phyloP scores from a whole-genome alignment of 2,329 filamentous ascomycete genomes.

The Xylaria sp. region DNA sequence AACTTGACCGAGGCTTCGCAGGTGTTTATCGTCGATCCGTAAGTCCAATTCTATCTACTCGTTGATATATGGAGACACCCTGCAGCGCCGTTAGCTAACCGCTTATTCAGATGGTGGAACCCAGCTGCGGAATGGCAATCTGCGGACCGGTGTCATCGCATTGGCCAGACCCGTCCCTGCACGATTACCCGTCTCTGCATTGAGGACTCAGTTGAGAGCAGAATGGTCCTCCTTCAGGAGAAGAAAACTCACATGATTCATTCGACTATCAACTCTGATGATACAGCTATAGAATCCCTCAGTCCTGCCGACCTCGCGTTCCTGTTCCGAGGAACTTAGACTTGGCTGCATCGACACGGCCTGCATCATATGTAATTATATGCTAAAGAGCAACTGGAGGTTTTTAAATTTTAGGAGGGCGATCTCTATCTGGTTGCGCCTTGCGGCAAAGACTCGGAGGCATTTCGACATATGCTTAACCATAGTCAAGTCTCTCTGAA shows the following conservation, averaged over 20 bases:
- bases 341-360: neutral
- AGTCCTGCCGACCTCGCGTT: constrained; percentile 95
- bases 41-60: constrained; percentile 57
- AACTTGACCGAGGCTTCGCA: constrained; percentile 95
- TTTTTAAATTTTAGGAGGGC: neutral
- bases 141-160: constrained; percentile 92
- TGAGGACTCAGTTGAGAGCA: constrained; percentile 94
- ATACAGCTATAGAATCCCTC: constrained; percentile 89
- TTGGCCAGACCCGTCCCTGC: constrained; percentile 93
- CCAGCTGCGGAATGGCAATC: constrained; percentile 99
- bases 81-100: constrained; percentile 43
- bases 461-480: neutral
- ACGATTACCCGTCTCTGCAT: constrained; percentile 95
- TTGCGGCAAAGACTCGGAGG: neutral
- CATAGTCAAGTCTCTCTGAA: neutral
- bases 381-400: neutral
- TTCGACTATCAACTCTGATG: constrained; percentile 94
- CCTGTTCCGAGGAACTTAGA: constrained; percentile 79
- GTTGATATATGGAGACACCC: too few species aligned
- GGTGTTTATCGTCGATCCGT: constrained; percentile 97
- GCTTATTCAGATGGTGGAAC: constrained; percentile 86
- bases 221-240: constrained; percentile 95
- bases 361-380: neutral
- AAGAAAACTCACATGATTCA: constrained; percentile 99
- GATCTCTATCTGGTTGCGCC: neutral